These are phyloP conservation scores for Starmera pachycereana DNA, from an alignment of 805 yeast genomes.

Conservation along the genomic window DNA sequence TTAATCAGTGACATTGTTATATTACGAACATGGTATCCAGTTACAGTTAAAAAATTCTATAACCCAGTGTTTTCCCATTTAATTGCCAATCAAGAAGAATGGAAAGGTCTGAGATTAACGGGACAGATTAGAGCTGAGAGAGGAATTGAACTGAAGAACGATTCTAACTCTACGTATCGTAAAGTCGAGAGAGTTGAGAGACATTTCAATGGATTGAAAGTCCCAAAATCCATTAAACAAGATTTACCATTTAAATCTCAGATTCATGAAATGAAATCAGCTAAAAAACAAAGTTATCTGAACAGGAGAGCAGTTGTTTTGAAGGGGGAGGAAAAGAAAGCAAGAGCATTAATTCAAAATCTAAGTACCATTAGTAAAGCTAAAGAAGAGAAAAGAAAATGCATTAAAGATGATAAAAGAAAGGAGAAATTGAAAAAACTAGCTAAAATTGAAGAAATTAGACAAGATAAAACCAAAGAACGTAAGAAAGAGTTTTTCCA, in stretches of 20 bases:
- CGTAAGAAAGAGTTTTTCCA: constrained; percentile 82
- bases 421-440: constrained; percentile 64
- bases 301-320: constrained; percentile 89
- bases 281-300: constrained; percentile 71
- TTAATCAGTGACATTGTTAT: constrained; percentile 84
- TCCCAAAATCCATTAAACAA: constrained; percentile 69
- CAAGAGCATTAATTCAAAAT: constrained; percentile 80
- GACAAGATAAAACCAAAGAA: constrained; percentile 67
- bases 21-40: constrained; percentile 95
- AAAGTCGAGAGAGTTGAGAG: constrained; percentile 81
- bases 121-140: constrained; percentile 84
- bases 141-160: constrained; percentile 52
- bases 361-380: constrained; percentile 77
- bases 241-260: constrained; percentile 90
- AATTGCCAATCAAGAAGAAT: constrained; percentile 63
- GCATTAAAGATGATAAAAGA: constrained; percentile 67
- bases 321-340: constrained; percentile 88
- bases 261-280: constrained; percentile 80
- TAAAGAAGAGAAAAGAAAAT: constrained; percentile 67
- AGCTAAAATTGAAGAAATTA: constrained; percentile 63
- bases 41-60: constrained; percentile 79
- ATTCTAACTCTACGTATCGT: constrained; percentile 39
- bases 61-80: constrained; percentile 93
- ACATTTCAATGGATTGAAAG: constrained; percentile 77
- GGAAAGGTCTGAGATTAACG: constrained; percentile 96